Conservation (phyloP, 1,139 yeast species). For the Spathaspora sp. region DNA sequence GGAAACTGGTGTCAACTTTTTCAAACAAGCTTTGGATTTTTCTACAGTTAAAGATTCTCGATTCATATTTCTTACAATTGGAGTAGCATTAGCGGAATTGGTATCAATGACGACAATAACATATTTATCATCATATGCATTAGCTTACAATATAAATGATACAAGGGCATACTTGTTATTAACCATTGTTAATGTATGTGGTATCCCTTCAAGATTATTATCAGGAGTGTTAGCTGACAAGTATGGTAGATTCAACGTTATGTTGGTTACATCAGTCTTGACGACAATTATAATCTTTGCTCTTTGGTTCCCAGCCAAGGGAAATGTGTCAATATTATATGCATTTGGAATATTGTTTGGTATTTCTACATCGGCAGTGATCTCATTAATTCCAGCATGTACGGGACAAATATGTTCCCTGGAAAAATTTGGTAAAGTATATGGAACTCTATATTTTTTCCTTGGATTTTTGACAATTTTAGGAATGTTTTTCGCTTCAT, state of each 20-base stretch:
- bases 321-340: constrained; percentile 18
- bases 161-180: constrained; percentile 44
- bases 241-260: constrained; percentile 53
- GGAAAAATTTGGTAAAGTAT: constrained; percentile 64
- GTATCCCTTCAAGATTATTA: constrained; percentile 46
- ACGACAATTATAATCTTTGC: constrained; percentile 41
- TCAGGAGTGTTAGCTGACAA: constrained; percentile 51
- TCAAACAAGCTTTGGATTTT: constrained; percentile 37
- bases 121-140: constrained; percentile 52
- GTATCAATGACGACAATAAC: constrained; percentile 51
- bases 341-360: constrained; percentile 30
- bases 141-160: constrained; percentile 39
- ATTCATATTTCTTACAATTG: constrained; percentile 39
- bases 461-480: constrained; percentile 59
- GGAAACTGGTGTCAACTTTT: constrained; percentile 11
- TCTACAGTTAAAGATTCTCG: constrained; percentile 39
- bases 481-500: constrained; percentile 30
- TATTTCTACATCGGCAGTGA: constrained; percentile 28
- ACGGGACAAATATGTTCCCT: constrained; percentile 64
- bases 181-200: constrained; percentile 46
- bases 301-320: constrained; percentile 45
- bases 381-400: constrained; percentile 39
- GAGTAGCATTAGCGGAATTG: constrained; percentile 48
- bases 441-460: constrained; percentile 66
- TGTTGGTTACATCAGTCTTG: constrained; percentile 38